These are phyloP conservation scores for Quercus aquifolioides DNA, from an alignment of 306 rosid genomes.

Conservation along the genomic window DNA sequence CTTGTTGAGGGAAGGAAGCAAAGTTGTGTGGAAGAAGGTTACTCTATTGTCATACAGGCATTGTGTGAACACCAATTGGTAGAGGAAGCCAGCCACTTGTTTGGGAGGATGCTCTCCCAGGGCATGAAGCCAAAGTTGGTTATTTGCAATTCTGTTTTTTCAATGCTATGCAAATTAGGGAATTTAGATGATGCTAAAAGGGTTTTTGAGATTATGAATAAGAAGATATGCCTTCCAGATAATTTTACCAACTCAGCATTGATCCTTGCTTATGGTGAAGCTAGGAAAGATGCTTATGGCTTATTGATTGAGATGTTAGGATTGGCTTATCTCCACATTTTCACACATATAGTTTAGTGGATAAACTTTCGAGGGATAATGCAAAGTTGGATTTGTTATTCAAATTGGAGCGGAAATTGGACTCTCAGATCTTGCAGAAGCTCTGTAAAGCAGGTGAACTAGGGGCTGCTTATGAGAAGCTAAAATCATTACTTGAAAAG, in stretches of 20 bases:
- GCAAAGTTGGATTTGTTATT: conserved; percentile 39
- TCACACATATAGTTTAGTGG: conserved; percentile 46
- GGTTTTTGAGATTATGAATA: conserved; percentile 62
- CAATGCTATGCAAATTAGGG: conserved; percentile 63
- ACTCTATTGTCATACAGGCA: conserved; percentile 47
- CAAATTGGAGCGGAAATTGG: conserved; percentile 55
- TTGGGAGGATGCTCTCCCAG: conserved; percentile 19
- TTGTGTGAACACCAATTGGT: conserved; percentile 41
- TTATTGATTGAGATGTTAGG: conserved; percentile 60
- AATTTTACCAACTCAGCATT: conserved; percentile 50
- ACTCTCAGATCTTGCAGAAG: conserved; percentile 54
- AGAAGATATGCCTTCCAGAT: conserved; percentile 59
- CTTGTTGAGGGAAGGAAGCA: conserved; percentile 47
- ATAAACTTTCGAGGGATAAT: conserved; percentile 49
- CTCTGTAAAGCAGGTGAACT: conserved; percentile 46
- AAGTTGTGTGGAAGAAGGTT: conserved; percentile 49
- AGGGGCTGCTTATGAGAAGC: conserved; percentile 59
- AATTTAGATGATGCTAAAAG: conserved; percentile 44
- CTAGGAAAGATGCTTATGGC: conserved; percentile 40
- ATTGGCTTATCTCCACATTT: conserved; percentile 48
- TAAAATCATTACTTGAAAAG: conserved; percentile 49
- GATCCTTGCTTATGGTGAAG: conserved; percentile 54
- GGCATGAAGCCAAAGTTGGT: conserved; percentile 57
- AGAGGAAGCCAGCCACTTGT: conserved; percentile 32
- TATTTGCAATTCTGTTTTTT: conserved; percentile 53